Conservation (phyloP, 805 yeast genomes). For the Danielia oregonensis region DNA sequence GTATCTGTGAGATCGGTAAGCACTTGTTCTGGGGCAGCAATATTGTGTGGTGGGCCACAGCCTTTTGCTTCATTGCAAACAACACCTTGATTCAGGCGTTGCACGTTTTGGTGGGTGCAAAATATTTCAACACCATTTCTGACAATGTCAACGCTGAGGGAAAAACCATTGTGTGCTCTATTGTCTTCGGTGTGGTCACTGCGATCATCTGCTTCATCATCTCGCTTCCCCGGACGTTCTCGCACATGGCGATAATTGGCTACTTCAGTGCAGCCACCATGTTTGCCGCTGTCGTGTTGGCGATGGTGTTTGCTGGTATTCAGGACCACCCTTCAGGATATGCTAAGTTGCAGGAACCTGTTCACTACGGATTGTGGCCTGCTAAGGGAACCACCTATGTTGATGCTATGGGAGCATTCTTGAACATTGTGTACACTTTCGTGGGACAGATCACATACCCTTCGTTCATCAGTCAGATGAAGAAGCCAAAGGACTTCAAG, state of each 20-base stretch:
- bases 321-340: slow-evolving; percentile 47
- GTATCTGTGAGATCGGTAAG: slow-evolving; percentile 59
- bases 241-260: slow-evolving; percentile 49
- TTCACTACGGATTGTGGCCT: slow-evolving; percentile 43
- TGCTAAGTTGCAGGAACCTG: slow-evolving; percentile 34
- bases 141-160: slow-evolving; percentile 30
- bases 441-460: slow-evolving; percentile 65
- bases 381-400: slow-evolving; percentile 51
- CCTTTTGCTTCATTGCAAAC: slow-evolving; percentile 49
- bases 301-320: slow-evolving; percentile 52
- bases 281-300: slow-evolving; percentile 52
- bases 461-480: slow-evolving; percentile 59
- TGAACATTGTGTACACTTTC: slow-evolving; percentile 59
- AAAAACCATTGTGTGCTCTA: slow-evolving; percentile 37
- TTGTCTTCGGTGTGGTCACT: slow-evolving; percentile 49
- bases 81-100: slow-evolving; percentile 57
- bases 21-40: slow-evolving; percentile 48
- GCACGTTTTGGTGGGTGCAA: slow-evolving; percentile 59
- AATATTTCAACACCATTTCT: slow-evolving; percentile 53
- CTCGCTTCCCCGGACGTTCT: slow-evolving; percentile 55
- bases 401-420: slow-evolving; percentile 50
- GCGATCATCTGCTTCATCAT: slow-evolving; percentile 47
- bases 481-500: slow-evolving; percentile 51
- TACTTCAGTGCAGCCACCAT: slow-evolving; percentile 53
- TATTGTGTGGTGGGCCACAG: slow-evolving; percentile 57